Base-by-base conservation (phyloP, 495 filamentous ascomycete species). In the Hypoxylon fuscum region DNA sequence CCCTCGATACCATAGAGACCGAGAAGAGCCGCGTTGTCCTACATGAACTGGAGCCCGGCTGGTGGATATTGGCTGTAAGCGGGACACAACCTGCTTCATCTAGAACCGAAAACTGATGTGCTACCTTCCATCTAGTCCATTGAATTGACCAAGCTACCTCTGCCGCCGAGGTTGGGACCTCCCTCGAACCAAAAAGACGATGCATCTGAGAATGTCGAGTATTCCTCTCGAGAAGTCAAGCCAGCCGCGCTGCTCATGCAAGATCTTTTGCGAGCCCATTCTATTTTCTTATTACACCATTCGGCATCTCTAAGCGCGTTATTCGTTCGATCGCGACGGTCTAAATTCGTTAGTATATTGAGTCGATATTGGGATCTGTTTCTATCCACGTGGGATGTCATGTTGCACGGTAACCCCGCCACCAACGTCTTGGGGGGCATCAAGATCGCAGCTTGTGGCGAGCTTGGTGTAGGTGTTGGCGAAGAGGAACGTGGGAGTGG, bases 401-500 rank as follows among this genome's bases (percentile, higher is more conserved):
- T 97, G 38, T 78, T 98, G 32, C 88, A 91, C 68, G 95, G 93
- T 15, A 97, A 95, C 56, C 95, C 95, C 2, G 87, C 88, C 3
- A 85, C 88, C 3, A 87, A 87, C 54, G 82, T 96, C 2, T 91
- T 90, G 64, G 87, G 88, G 20, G 92, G 91, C 2, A 85, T 97
- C 59, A 97, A 97, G 74, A 85, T 98, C 38, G 92, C 95, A 12
- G 91, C 89, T 21, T 90, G 91, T 32, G 95, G 94, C 5, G 92
- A 96, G 75, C 85, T 97, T 20, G 96, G 95, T 14, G 84, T 96
- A 12, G 96, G 96, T 1, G 93, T 97, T 10, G 95, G 93, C 25
- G 93, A 96, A 69, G 93, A 97, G 75, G 91, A 96, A 56, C 87
- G 93, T 77, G 93, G 93, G 1, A 96, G 92, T 63, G 92, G 91